Percentiles rank a stretch among this genome's conserved stretches.
phyloP scores from a whole-genome alignment of 78 protist species.

The Cavenderia fasciculata region DNA sequence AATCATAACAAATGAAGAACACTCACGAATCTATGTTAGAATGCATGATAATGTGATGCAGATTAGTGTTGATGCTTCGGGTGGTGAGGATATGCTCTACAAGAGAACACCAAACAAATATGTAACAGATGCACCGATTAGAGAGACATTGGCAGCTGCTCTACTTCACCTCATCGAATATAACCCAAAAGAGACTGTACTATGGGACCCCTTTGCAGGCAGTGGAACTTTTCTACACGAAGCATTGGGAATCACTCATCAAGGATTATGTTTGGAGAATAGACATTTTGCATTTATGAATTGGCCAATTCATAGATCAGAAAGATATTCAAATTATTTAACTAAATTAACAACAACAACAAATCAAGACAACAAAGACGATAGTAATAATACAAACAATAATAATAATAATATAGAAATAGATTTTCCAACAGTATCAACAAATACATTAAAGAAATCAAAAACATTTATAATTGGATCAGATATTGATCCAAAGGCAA shows the following conservation, averaged over 20 bases:
- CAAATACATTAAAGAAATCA: too few species aligned
- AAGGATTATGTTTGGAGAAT: neutral
- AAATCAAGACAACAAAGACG: too few species aligned
- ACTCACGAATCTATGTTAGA: conserved; percentile 22
- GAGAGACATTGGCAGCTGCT: conserved; percentile 61
- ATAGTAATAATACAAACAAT: neutral
- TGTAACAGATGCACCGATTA: conserved; percentile 64
- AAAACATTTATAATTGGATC: too few species aligned
- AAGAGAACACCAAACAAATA: conserved; percentile 32
- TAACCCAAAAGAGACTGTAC: neutral
- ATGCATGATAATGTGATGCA: conserved; percentile 10
- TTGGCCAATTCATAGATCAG: conserved; percentile 1
- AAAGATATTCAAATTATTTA: neutral
- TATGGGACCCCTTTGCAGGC: conserved; percentile 64
- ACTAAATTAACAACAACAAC: neutral
- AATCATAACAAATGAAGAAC: neutral
- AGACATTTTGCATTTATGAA: neutral
- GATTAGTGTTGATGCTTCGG: conserved; percentile 29
- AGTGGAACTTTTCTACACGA: conserved; percentile 45
- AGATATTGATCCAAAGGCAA: conserved; percentile 36
- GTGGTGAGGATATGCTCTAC: neutral
- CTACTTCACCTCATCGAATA: neutral
- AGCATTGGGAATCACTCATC: neutral
- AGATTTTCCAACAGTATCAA: neutral
- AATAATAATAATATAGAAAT: neutral